Evolutionary conservation across 176 grass and related monocot genomes (phyloP).

Genomic region (Oryza punctata): DNA sequence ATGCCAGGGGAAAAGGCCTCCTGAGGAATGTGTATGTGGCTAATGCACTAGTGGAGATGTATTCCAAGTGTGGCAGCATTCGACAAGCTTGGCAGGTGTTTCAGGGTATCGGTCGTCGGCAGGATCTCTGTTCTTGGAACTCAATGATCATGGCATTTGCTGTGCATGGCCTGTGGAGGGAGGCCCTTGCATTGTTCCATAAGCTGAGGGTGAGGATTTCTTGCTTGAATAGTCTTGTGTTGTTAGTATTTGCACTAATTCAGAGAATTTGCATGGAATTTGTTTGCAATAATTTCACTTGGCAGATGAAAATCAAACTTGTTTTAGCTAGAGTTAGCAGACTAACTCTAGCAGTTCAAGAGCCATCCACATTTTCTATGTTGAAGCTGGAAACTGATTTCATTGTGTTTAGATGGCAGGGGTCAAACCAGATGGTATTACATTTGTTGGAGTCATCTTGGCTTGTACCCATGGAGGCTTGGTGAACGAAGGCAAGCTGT

Average conservation of each 20-base stretch:
- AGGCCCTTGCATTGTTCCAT: constrained; percentile 55
- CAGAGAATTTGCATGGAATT: not conserved
- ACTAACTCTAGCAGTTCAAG: not conserved
- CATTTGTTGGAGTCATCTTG: constrained; percentile 62
- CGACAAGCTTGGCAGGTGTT: constrained; percentile 61
- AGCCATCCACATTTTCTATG: not conserved
- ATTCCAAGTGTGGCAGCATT: constrained; percentile 73
- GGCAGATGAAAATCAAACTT: not conserved
- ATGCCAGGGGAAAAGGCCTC: constrained; percentile 34
- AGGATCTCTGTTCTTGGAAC: constrained; percentile 86
- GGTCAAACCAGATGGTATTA: constrained; percentile 61
- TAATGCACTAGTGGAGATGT: constrained; percentile 78
- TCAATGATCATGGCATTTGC: constrained; percentile 82
- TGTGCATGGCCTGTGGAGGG: constrained; percentile 59
- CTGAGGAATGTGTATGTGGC: constrained; percentile 47
- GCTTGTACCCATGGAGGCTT: constrained; percentile 82
- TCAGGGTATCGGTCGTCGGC: constrained; percentile 38
- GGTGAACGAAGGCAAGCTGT: constrained; percentile 55
- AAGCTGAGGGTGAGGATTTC: constrained; percentile 52
- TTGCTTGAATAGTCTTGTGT: not conserved
- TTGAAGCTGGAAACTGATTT: constrained; percentile 22
- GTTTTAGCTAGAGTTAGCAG: not conserved
- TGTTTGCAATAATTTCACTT: not conserved
- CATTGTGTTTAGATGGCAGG: constrained; percentile 49
- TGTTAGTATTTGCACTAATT: not conserved